These are phyloP conservation scores for Penicillium sp. DNA, from an alignment of 2,329 filamentous ascomycete genomes.

Conservation along the genomic window DNA sequence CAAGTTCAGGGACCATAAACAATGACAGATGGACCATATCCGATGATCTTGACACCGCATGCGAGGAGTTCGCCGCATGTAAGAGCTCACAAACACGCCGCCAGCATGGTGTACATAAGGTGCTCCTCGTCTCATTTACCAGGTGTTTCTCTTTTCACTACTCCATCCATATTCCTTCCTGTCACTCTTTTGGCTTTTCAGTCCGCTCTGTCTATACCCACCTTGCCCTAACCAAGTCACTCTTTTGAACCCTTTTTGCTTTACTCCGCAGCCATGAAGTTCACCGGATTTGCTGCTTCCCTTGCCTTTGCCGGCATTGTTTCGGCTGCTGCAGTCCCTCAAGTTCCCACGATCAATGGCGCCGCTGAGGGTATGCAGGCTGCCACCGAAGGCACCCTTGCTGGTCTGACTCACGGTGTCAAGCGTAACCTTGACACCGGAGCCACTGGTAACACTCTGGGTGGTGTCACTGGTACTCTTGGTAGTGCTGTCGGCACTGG, in stretches of 20 bases:
- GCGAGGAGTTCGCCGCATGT: constrained; percentile 16
- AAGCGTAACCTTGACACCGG: constrained; percentile 8
- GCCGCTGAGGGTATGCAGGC: constrained; percentile 7
- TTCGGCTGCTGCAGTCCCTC: constrained; percentile 28
- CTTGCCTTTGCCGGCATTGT: constrained; percentile 30
- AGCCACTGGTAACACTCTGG: neutral
- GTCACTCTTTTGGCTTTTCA: constrained; percentile 20
- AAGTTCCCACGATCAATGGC: constrained; percentile 3
- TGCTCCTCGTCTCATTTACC: neutral
- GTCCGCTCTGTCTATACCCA: neutral
- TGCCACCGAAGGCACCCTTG: neutral
- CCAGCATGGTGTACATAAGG: constrained; percentile 23
- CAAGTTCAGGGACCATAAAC: constrained; percentile 3
- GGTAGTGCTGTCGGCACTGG: constrained; percentile 17
- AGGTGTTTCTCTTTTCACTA: constrained; percentile 7
- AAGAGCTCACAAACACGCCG: constrained; percentile 10
- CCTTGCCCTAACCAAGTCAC: constrained; percentile 15
- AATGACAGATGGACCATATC: constrained; percentile 6
- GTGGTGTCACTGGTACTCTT: constrained; percentile 1
- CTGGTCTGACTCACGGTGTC: neutral
- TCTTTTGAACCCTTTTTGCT: constrained; percentile 16
- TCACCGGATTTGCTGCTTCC: constrained; percentile 31
- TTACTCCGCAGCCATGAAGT: constrained; percentile 31
- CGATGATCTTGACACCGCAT: constrained; percentile 11
- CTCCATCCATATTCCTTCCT: constrained; percentile 14